phyloP scores from a whole-genome alignment of 768 basidiomycete genomes.

The Gelatoporia subvermispora region DNA sequence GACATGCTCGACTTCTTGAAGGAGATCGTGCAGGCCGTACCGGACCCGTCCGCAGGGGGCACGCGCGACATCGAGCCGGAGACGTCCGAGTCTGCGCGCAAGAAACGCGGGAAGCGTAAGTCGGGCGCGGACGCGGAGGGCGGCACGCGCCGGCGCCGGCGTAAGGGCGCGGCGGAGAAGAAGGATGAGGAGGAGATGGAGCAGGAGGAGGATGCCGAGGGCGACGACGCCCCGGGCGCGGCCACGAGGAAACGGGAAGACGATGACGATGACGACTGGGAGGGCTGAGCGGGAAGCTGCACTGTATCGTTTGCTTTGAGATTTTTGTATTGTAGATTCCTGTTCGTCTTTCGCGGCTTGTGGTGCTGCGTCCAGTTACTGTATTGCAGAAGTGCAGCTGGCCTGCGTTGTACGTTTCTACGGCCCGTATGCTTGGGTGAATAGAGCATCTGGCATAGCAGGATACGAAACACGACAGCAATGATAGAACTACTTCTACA shows the following conservation, averaged over 20 bases:
- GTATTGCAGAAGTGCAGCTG: conserved; percentile 38
- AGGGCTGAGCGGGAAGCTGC: conserved; percentile 8
- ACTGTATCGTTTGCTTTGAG: not conserved
- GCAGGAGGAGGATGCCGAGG: conserved; percentile 41
- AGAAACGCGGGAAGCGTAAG: conserved; percentile 51
- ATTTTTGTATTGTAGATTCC: too few species aligned
- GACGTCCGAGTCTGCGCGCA: conserved; percentile 40
- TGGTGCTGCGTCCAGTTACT: not conserved
- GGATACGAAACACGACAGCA: not conserved
- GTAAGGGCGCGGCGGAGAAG: conserved; percentile 20
- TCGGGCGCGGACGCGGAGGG: conserved; percentile 39
- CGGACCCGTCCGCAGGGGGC: conserved; percentile 83
- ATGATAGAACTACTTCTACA: not conserved
- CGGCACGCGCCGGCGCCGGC: conserved; percentile 44
- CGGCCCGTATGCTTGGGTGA: conserved; percentile 33
- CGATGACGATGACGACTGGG: conserved; percentile 40
- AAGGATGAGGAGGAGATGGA: conserved; percentile 30
- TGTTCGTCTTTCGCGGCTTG: too few species aligned
- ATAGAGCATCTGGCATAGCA: conserved; percentile 30
- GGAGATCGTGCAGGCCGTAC: conserved; percentile 81
- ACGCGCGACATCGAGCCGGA: conserved; percentile 71
- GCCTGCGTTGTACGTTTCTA: conserved; percentile 51
- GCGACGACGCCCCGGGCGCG: conserved; percentile 26
- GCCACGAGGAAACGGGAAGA: conserved; percentile 3
- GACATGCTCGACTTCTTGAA: conserved; percentile 92